Base-by-base conservation (phyloP, 345 rosid species). In the Populus deltoides region DNA sequence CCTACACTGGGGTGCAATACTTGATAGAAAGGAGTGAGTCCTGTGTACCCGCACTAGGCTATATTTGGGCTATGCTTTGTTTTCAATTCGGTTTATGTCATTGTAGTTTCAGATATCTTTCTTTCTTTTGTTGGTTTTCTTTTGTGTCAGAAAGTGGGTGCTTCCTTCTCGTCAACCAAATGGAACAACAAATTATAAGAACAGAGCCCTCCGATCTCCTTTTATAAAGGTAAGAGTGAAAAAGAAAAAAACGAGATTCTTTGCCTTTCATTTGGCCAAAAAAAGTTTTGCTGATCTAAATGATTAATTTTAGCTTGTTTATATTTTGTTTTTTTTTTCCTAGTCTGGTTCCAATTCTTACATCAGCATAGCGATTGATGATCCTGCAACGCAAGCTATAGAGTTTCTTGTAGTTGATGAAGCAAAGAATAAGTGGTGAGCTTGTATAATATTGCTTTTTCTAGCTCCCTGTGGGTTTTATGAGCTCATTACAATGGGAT, bases 351-450 rank as follows among this genome's bases (percentile, higher is more conserved):
- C 85, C 80, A 81, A 77, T 75, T 90, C 95, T 51, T 79, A 76
- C 84, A 84, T 97, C 85, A 86, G 82, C 79, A 75, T 97, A 83
- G 97, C 90, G 90, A 88, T 97, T 73, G 91, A 90, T 74, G 97
- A 97, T 86, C 89, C 90, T 8, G 79, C 86, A 73, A 92, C 89
- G 63, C 90, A 90, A 75, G 98, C 95, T 62, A 71, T 97, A 75
- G 98, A 93, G 86, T 97, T 97, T 88, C 99, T 97, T 74, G 82
- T 97, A 78, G 80, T 93, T 59, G 94, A 93, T 82, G 95, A 93
- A 87, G 86, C 92, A 70, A 89, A 78, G 71, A 93, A 92, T 85
- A 93, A 85, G 82, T 97, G 99, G 99, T 90, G 76, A 83, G 91
- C 76, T 80, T 81, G 43, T 9, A 74, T 61, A n/a, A 12, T 70